These are phyloP conservation scores for Intubia oerlemansii DNA, from an alignment of 2,329 filamentous ascomycete species.

Conservation along the genomic window DNA sequence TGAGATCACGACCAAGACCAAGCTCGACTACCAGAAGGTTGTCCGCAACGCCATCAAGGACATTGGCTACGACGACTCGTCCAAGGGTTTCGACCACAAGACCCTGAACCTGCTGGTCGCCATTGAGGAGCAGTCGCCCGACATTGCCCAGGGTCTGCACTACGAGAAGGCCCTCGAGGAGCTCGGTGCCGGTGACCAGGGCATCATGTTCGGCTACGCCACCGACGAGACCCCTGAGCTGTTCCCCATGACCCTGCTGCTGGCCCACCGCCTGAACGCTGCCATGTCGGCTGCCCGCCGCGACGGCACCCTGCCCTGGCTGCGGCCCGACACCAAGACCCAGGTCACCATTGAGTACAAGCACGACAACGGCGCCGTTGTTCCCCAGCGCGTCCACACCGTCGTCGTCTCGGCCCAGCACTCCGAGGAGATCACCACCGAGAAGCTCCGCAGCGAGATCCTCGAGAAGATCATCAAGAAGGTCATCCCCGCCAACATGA, in stretches of 20 bases:
- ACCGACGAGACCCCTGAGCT: constrained; percentile 97
- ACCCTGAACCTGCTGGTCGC: constrained; percentile 96
- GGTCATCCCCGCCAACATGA: constrained; percentile 78
- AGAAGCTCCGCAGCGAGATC: constrained; percentile 85
- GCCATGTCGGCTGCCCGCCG: constrained; percentile 82
- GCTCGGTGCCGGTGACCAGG: constrained; percentile 96
- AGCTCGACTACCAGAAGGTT: constrained; percentile 93
- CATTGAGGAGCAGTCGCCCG: constrained; percentile 97
- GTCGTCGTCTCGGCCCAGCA: constrained; percentile 95
- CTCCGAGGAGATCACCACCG: constrained; percentile 68
- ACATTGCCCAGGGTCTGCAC: constrained; percentile 97
- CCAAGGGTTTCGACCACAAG: constrained; percentile 99
- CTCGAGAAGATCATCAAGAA: constrained; percentile 93
- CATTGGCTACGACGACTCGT: constrained; percentile 92
- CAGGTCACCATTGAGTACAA: constrained; percentile 98
- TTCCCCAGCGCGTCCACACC: constrained; percentile 85
- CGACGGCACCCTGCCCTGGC: constrained; percentile 75
- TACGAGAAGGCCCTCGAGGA: constrained; percentile 95
- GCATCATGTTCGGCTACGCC: constrained; percentile 99
- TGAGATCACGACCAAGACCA: constrained; percentile 95
- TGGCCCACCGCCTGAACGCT: constrained; percentile 92
- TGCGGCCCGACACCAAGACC: constrained; percentile 97
- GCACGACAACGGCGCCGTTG: constrained; percentile 83
- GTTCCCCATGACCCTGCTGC: constrained; percentile 78
- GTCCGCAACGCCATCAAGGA: constrained; percentile 91